Conservation (phyloP, 176 grass and related monocot genomes). For the Rhipidocladum racemiflorum region DNA sequence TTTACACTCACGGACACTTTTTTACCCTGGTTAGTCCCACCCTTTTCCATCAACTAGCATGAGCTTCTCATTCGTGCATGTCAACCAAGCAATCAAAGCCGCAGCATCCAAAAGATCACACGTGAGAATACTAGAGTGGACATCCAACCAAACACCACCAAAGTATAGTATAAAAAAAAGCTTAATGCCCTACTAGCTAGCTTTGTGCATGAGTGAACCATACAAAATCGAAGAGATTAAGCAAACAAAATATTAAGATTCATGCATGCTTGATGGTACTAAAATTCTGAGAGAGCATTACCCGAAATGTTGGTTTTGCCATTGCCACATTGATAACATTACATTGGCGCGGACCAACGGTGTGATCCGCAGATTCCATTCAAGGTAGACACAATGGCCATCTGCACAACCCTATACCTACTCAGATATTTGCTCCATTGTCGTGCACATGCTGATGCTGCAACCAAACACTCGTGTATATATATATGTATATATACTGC, state of each 20-base stretch:
- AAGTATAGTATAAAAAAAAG: background rate
- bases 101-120: background rate
- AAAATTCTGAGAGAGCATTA: background rate
- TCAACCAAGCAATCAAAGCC: background rate
- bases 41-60: background rate
- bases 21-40: background rate
- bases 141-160: background rate
- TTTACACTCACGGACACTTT: background rate
- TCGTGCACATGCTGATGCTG: background rate
- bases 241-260: background rate
- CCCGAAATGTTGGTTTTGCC: background rate
- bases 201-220: background rate
- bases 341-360: background rate
- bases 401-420: background rate
- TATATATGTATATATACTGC: background rate
- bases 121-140: background rate
- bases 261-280: background rate
- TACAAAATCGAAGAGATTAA: background rate
- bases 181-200: background rate
- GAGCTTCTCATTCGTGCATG: background rate
- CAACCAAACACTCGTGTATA: background rate
- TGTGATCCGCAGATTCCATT: background rate
- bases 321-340: conserved; percentile 8
- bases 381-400: background rate
- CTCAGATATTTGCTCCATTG: background rate